phyloP scores from a whole-genome alignment of 805 yeast species.

The Metschnikowia peoriensis region DNA sequence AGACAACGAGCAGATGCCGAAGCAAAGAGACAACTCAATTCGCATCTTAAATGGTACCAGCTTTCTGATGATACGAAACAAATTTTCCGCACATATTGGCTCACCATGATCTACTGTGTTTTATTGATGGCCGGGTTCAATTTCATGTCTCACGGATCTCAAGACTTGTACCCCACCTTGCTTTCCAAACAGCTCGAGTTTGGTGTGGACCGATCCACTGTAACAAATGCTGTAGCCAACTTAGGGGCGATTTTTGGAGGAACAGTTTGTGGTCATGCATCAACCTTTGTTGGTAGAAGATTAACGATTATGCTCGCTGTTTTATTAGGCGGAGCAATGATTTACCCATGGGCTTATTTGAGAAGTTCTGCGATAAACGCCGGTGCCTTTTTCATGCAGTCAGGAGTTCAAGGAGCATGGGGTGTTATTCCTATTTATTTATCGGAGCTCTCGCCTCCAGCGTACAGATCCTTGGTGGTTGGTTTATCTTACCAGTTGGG shows the following conservation, averaged over 20 bases:
- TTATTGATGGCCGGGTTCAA: conserved; percentile 44
- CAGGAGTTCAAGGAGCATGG: conserved; percentile 72
- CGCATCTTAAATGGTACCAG: conserved; percentile 15
- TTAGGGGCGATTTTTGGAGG: conserved; percentile 44
- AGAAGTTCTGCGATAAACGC: conserved; percentile 46
- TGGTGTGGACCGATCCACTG: conserved; percentile 33
- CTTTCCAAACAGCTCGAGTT: conserved; percentile 34
- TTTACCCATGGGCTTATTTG: conserved; percentile 31
- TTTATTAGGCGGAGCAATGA: conserved; percentile 38
- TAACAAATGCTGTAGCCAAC: conserved; percentile 40
- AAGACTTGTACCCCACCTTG: conserved; percentile 41
- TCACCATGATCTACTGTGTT: conserved; percentile 55
- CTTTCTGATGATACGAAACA: conserved; percentile 13
- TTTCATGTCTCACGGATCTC: conserved; percentile 43
- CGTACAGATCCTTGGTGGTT: conserved; percentile 16
- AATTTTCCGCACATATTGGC: conserved; percentile 54
- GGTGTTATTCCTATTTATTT: conserved; percentile 69
- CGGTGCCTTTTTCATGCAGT: conserved; percentile 61
- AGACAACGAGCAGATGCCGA: conserved; percentile 16
- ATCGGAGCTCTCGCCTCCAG: conserved; percentile 51
- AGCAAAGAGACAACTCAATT: conserved; percentile 10
- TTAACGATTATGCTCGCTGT: conserved; percentile 31
- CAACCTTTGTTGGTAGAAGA: conserved; percentile 39
- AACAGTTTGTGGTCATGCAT: conserved; percentile 43
- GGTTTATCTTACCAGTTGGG: conserved; percentile 64